These are phyloP conservation scores for Candida glaebosa DNA, from an alignment of 805 yeast genomes.

Conservation along the genomic window DNA sequence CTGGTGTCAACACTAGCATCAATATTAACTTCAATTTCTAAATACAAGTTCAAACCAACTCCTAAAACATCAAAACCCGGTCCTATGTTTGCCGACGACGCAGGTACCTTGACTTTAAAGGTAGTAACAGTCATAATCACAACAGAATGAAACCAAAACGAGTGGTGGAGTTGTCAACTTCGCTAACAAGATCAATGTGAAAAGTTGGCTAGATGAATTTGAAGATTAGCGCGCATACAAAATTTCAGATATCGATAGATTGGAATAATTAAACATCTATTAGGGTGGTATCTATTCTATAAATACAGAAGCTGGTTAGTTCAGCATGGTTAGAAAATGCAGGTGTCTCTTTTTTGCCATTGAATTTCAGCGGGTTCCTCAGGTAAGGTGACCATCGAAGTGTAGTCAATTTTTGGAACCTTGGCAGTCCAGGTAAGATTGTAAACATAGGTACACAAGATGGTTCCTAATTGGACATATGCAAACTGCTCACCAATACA, in stretches of 20 bases:
- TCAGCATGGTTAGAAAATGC: constrained; percentile 18
- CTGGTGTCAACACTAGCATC: constrained; percentile 50
- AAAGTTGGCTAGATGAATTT: not conserved
- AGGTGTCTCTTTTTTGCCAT: constrained; percentile 65
- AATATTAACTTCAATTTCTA: constrained; percentile 65
- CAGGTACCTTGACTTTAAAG: constrained; percentile 77
- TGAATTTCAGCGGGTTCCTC: constrained; percentile 64
- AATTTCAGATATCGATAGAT: too few relatives aligned
- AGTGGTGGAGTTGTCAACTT: not conserved
- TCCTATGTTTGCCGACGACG: constrained; percentile 96
- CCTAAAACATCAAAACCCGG: constrained; percentile 98
- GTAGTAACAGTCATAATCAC: constrained; percentile 25
- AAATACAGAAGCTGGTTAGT: not conserved
- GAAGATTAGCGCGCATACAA: too few relatives aligned
- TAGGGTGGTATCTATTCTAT: not conserved
- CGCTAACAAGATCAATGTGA: not conserved
- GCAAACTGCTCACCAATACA: constrained; percentile 99
- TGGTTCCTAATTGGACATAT: constrained; percentile 83
- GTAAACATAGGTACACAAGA: constrained; percentile 71
- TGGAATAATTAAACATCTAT: not conserved
- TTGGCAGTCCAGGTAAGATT: constrained; percentile 66
- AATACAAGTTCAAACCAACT: constrained; percentile 73
- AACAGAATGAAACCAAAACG: not conserved
- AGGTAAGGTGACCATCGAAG: constrained; percentile 93
- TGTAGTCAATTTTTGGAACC: constrained; percentile 71